Evolutionary conservation across 345 rosid genomes (phyloP).

Genomic region (Eucalyptus grandis): DNA sequence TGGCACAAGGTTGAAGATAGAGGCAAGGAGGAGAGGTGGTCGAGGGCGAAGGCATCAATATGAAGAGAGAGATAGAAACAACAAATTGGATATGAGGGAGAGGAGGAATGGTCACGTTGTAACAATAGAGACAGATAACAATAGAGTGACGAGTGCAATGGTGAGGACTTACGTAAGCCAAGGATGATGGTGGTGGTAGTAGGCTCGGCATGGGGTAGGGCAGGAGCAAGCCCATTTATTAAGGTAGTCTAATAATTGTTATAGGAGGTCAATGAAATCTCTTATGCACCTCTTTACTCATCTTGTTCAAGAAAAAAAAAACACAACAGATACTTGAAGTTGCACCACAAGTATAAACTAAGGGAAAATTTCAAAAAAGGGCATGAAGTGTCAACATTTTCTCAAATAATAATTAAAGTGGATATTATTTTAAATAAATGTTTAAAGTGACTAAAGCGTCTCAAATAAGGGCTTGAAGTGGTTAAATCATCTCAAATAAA

Average conservation of each 20-base stretch:
- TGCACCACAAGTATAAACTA: neutral
- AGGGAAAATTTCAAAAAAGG: neutral
- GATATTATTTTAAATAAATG: too few species aligned
- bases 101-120: neutral
- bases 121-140: neutral
- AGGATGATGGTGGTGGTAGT: neutral
- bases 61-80: neutral
- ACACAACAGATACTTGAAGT: neutral
- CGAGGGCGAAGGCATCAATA: neutral
- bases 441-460: too few species aligned
- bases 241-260: neutral
- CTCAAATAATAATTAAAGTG: too few species aligned
- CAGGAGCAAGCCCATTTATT: neutral
- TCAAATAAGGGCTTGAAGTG: fast-evolving
- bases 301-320: neutral
- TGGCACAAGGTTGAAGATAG: neutral
- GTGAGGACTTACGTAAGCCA: neutral
- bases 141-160: neutral
- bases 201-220: neutral
- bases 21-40: neutral
- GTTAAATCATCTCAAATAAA: too few species aligned
- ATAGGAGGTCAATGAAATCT: neutral
- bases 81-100: neutral
- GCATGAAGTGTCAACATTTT: too few species aligned
- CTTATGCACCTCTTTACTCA: neutral